A percentile compares a stretch with the other conserved stretches of the same genome.
phyloP scores from a whole-genome alignment of 495 filamentous ascomycete species.

The Xylaria telfairii region DNA sequence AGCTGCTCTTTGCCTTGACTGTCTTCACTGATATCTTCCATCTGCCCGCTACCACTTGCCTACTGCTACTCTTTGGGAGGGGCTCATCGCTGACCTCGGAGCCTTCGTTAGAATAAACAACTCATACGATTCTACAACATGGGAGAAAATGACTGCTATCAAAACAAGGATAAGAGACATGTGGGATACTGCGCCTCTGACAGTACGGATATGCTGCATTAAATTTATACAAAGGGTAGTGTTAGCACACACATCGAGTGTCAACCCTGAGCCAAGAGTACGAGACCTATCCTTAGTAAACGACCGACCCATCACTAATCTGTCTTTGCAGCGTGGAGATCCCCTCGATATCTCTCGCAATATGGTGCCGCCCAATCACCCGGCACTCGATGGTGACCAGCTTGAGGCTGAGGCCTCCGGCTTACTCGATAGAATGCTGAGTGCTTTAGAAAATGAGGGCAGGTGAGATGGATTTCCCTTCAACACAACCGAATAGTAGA shows the following conservation, averaged over 20 bases:
- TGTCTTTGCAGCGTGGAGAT: constrained; percentile 67
- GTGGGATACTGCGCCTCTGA: constrained; percentile 81
- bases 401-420: constrained; percentile 92
- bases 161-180: constrained; percentile 85
- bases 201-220: constrained; percentile 90
- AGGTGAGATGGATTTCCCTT: constrained; percentile 58
- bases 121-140: constrained; percentile 75
- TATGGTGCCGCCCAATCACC: constrained; percentile 83
- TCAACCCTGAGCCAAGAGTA: constrained; percentile 85
- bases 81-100: constrained; percentile 39
- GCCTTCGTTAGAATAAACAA: constrained; percentile 73
- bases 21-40: constrained; percentile 5
- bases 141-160: constrained; percentile 87
- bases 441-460: constrained; percentile 81
- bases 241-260: constrained; percentile 84
- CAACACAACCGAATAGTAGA: constrained; percentile 1
- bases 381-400: constrained; percentile 73
- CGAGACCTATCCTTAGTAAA: constrained; percentile 33
- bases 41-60: constrained; percentile 10
- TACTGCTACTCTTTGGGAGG: constrained; percentile 25
- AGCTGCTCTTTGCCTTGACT: constrained; percentile 21
- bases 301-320: constrained; percentile 37
- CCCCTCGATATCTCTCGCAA: constrained; percentile 86
- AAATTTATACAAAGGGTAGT: constrained; percentile 96
- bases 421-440: constrained; percentile 86